Conservation (phyloP, 345 rosid species). For the Eucalyptus pauciflora region DNA sequence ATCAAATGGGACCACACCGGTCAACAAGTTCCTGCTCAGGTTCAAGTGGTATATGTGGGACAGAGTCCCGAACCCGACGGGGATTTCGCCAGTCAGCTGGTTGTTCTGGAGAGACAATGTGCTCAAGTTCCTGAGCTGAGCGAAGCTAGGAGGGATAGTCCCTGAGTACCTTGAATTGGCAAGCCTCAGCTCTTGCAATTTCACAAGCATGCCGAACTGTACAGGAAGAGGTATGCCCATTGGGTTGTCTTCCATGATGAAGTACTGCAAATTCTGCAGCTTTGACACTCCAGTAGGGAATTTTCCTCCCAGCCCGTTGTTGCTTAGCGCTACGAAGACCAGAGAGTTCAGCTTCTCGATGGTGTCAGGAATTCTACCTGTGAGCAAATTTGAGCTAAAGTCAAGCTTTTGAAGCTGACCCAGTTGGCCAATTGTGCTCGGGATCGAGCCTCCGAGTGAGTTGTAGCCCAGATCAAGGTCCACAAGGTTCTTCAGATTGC, state of each 20-base stretch:
- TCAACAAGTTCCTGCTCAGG: slow-evolving; percentile 53
- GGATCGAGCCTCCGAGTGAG: slow-evolving; percentile 42
- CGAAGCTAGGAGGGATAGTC: slow-evolving; percentile 39
- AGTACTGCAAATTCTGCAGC: slow-evolving; percentile 58
- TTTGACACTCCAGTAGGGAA: slow-evolving; percentile 50
- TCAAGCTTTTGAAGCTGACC: slow-evolving; percentile 79
- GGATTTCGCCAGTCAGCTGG: slow-evolving; percentile 64
- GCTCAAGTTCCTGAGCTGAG: slow-evolving; percentile 47
- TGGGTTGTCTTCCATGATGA: slow-evolving; percentile 83
- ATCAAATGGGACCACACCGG: slow-evolving; percentile 67
- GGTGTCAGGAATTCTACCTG: slow-evolving; percentile 45
- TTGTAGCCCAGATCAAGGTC: slow-evolving; percentile 86
- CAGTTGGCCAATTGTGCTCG: slow-evolving; percentile 48
- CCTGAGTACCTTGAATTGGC: slow-evolving; percentile 73
- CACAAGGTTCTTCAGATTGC: slow-evolving; percentile 40
- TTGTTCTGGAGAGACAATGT: slow-evolving; percentile 80
- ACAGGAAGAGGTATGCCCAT: slow-evolving; percentile 51
- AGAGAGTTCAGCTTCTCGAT: slow-evolving; percentile 41
- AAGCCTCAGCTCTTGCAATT: slow-evolving; percentile 72
- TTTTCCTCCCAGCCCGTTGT: slow-evolving; percentile 48
- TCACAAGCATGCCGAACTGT: slow-evolving; percentile 40
- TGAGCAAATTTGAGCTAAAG: slow-evolving; percentile 58
- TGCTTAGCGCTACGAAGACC: slow-evolving; percentile 65
- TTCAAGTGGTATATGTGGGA: slow-evolving; percentile 69
- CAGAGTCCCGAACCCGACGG: slow-evolving; percentile 28